Evolutionary conservation across 2,329 filamentous ascomycete species (phyloP), one percentile per base, ranked within the genome.

Genomic region (Hymenoscyphus fructigenus): DNA sequence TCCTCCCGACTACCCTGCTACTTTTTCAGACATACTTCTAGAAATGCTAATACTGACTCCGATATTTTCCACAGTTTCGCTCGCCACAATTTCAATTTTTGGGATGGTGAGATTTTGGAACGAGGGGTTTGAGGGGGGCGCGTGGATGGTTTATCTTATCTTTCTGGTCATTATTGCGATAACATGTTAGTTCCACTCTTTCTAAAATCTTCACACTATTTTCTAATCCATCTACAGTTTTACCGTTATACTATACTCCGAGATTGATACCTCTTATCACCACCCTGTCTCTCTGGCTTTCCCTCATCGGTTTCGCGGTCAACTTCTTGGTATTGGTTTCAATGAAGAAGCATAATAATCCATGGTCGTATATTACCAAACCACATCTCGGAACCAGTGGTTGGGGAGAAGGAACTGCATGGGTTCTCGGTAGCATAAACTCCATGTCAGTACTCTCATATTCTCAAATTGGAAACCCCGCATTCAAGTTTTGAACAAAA

Each of bases 31-130:
- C 32, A 34, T 34, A 34, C 32, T 34, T 34, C 32, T 10, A 34
- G 32, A 34, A 34, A 34, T 34, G 32, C 6, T 10, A 34, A 34
- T 34, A 34, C 32, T 34, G 12, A 34, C 7, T 34, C 12, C 32
- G 12, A 34, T 6, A 34, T 34, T 10, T 34, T 34, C 32, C 32
- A 10, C 32, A 38, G 47, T 59, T 36, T 65, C 59, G 15, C 53
- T 61, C 6, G 50, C 38, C 41, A n/a, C 59, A 34, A 34, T 58
- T 23, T 59, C 59, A 41, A 59, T 65, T n/a, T 47, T 59, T 41
- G 63, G 63, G 32, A 55, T 65, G 63, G 63, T 55, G 3, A 56
- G 17, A 28, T 65, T 65, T 32, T 65, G 56, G 59, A 41, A 65
- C 26, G 50, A 65, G 7, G 47, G 23, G 4, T 65, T 61, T 56